These are phyloP conservation scores for Arthrobotrys megalospora DNA, from an alignment of 2,329 filamentous ascomycete genomes.

Conservation along the genomic window DNA sequence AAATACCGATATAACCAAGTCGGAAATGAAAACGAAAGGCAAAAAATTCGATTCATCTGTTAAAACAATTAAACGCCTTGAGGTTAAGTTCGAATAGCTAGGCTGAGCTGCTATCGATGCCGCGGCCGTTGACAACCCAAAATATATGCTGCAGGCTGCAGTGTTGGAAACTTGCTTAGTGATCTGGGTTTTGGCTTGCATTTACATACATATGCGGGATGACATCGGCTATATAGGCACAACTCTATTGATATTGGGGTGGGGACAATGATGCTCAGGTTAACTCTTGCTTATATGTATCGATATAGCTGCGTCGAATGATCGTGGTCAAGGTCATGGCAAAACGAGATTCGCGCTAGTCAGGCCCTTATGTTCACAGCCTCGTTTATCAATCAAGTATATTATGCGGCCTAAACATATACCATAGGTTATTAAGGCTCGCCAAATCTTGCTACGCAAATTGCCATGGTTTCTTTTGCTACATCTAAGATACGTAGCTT, in stretches of 20 bases:
- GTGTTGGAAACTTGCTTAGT: no score
- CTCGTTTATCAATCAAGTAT: not conserved
- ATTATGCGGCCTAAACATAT: not conserved
- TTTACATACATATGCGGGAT: no score
- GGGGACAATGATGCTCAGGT: no score
- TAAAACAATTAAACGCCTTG: no score
- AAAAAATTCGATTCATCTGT: not conserved
- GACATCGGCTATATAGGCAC: no score
- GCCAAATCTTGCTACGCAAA: not conserved
- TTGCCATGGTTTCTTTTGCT: constrained; percentile 5
- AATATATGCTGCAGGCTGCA: no score
- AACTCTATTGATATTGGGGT: no score
- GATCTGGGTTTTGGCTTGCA: no score
- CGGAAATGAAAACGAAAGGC: not conserved
- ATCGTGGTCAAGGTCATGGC: not conserved
- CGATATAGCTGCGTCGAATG: not conserved
- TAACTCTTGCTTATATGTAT: no score
- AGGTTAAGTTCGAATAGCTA: no score
- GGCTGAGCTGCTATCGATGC: no score
- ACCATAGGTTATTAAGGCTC: not conserved
- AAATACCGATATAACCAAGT: not conserved
- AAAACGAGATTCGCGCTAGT: not conserved
- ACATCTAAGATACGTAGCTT: constrained; percentile 2
- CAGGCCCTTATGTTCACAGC: not conserved
- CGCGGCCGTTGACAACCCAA: no score